These are phyloP conservation scores for Capsicum pubescens DNA, from an alignment of 257 asterid genomes.

Conservation along the genomic window DNA sequence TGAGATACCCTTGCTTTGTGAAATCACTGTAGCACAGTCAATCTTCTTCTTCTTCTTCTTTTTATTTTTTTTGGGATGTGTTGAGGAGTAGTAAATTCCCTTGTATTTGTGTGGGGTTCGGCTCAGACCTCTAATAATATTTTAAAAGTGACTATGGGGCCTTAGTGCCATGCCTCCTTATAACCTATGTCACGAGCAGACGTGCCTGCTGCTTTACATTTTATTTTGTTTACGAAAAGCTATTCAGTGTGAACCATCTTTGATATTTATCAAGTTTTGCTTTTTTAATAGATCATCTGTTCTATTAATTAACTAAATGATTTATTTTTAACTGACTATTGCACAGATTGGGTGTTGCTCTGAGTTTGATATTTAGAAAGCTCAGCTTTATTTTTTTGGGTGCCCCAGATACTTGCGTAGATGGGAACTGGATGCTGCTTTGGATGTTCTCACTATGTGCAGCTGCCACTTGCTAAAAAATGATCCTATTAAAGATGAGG, in stretches of 20 bases:
- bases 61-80: too few species aligned
- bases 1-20: background rate
- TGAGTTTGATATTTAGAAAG: constrained; percentile 26
- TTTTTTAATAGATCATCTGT: background rate
- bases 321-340: constrained; percentile 2
- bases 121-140: background rate
- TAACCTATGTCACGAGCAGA: constrained; percentile 8
- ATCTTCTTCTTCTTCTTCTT: background rate
- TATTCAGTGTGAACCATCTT: background rate
- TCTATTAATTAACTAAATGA: background rate
- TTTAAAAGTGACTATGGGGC: background rate
- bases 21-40: constrained; percentile 21
- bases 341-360: constrained; percentile 4
- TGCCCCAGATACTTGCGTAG: constrained; percentile 67
- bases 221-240: background rate
- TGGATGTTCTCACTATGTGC: constrained; percentile 96
- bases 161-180: constrained; percentile 11
- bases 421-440: constrained; percentile 96
- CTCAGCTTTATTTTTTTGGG: constrained; percentile 16
- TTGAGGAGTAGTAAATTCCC: too few species aligned
- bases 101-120: too few species aligned
- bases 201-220: constrained; percentile 11
- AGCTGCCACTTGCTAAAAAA: constrained; percentile 77
- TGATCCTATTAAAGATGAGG: constrained; percentile 79
- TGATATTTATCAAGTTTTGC: background rate